Evolutionary conservation across 106 monocot genomes (phyloP), one percentile per base, ranked within the genome.

Genomic region (Iris macrosiphon): DNA sequence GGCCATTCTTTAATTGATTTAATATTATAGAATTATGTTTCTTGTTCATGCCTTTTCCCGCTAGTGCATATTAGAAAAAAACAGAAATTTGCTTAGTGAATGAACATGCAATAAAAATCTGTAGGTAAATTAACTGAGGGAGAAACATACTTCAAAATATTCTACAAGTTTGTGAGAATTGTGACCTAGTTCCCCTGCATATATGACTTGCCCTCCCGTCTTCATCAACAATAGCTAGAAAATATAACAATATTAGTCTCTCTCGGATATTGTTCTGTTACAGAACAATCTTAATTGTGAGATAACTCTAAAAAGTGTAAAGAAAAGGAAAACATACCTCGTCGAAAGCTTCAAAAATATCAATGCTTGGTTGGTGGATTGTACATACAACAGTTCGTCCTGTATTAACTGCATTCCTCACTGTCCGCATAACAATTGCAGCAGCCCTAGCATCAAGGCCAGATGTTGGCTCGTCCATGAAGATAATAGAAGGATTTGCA

Each of bases 391-490:
- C 95, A 15, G 85, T 95, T 21, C 95, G 61, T 32, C 95, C 95
- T 2, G 95, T 85, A 60, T 89, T 79, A 16, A 89, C 89, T 6
- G 85, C 85, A 53, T 89, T 95, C 40, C 85, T 76, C 42, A 95
- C 89, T 2, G 95, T 85, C 12, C 95, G 53, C 89, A 96, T 96
- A 41, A 96, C 89, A 62, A 96, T 85, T 14, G 95, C 95, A 17
- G 89, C 95, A 55, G 85, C 76, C 59, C 89, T 73, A 28, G 95
- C 95, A 68, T 96, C 95, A 60, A 96, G 79, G 7, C 95, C 95
- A 51, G 95, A 74, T 31, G 95, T 96, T 57, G 95, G 95, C 57
- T 96, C 95, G 50, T 96, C 95, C 95, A 96, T 86, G 63, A 96
- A 96, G 41, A 96, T 83, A 18, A 96, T 80, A 13, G 95, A 96